These are phyloP conservation scores for Xylaria hypoxylon DNA, from an alignment of 2,329 filamentous ascomycete genomes.

Conservation along the genomic window DNA sequence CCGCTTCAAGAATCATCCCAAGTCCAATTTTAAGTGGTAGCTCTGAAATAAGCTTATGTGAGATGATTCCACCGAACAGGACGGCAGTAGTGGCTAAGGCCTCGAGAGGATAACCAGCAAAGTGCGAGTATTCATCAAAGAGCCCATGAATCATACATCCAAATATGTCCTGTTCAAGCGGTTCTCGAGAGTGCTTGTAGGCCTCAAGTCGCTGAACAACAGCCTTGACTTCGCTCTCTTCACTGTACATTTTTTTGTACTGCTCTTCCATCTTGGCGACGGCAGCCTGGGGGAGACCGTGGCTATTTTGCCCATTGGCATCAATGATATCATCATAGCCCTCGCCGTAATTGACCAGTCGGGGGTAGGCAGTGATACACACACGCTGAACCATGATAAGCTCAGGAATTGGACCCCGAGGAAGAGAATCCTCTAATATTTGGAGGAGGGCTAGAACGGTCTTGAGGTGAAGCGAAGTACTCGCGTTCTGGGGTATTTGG, in stretches of 20 bases:
- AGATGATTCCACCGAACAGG: constrained; percentile 95
- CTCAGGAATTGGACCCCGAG: constrained; percentile 70
- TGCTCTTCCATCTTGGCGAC: constrained; percentile 96
- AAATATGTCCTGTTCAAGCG: constrained; percentile 92
- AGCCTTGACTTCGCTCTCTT: constrained; percentile 85
- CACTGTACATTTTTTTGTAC: constrained; percentile 97
- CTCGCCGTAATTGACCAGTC: constrained; percentile 95
- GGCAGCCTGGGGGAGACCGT: constrained; percentile 80
- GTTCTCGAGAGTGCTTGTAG: constrained; percentile 88
- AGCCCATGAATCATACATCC: constrained; percentile 98
- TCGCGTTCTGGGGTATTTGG: constrained; percentile 67
- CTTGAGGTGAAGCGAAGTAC: constrained; percentile 82
- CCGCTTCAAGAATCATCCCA: constrained; percentile 97
- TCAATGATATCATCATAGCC: constrained; percentile 93
- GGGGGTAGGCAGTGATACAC: constrained; percentile 92
- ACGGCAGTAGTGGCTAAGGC: constrained; percentile 95
- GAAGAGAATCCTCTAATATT: constrained; percentile 78
- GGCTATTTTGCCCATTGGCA: constrained; percentile 82
- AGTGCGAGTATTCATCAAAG: constrained; percentile 97
- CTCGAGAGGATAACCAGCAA: constrained; percentile 94
- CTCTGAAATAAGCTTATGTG: constrained; percentile 89
- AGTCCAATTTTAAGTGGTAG: constrained; percentile 93
- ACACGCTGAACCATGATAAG: constrained; percentile 84
- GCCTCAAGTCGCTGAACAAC: constrained; percentile 86
- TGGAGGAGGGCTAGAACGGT: constrained; percentile 85